These are phyloP conservation scores for Fraxinus angustifolia DNA, from an alignment of 305 asterid genomes.

Conservation along the genomic window DNA sequence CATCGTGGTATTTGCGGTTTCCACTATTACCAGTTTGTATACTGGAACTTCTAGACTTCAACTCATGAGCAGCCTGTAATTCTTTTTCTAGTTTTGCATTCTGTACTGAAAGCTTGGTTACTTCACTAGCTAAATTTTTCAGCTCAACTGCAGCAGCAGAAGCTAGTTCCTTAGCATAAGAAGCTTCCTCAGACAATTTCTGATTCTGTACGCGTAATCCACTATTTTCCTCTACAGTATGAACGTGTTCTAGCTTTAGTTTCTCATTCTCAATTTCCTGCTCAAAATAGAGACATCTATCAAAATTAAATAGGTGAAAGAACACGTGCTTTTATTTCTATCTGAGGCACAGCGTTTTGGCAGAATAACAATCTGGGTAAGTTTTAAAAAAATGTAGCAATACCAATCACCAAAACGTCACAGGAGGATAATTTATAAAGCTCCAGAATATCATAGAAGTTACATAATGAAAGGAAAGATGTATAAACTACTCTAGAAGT, in stretches of 20 bases:
- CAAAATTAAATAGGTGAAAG: conserved; percentile 7
- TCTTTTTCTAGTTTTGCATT: conserved; percentile 82
- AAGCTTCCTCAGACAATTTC: conserved; percentile 88
- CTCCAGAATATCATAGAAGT: neutral
- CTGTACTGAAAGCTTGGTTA: conserved; percentile 81
- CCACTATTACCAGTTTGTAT: conserved; percentile 40
- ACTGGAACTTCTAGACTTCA: conserved; percentile 53
- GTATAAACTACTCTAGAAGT: neutral
- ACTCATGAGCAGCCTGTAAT: conserved; percentile 60
- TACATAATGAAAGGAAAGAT: neutral
- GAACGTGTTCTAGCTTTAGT: conserved; percentile 69
- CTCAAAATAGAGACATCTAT: conserved; percentile 25
- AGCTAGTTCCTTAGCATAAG: conserved; percentile 94
- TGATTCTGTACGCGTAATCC: conserved; percentile 80
- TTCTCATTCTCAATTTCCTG: conserved; percentile 87
- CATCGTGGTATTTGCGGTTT: conserved; percentile 57
- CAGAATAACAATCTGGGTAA: neutral
- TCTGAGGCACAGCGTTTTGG: conserved; percentile 5
- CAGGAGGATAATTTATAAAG: neutral
- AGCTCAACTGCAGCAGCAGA: conserved; percentile 98
- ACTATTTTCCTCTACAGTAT: conserved; percentile 74
- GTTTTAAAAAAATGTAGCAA: neutral
- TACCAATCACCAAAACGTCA: neutral
- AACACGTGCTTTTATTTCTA: conserved; percentile 2
- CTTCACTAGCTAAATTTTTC: conserved; percentile 90